These are phyloP conservation scores for Boletus rufocinnamomeus DNA, from an alignment of 768 basidiomycete genomes.

Conservation along the genomic window DNA sequence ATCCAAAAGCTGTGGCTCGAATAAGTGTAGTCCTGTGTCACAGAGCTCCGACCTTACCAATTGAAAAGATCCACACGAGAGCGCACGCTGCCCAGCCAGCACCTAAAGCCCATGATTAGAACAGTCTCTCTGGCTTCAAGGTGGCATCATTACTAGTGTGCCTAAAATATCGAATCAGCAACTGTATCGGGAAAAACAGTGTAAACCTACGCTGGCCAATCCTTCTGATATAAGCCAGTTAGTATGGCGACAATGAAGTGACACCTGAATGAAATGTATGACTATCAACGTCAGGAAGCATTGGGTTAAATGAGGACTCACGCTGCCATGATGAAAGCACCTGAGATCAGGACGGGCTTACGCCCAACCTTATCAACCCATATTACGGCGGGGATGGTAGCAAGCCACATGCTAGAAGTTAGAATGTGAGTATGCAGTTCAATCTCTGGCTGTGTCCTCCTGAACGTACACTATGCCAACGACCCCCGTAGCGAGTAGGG, in stretches of 20 bases:
- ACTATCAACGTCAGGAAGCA: constrained; percentile 17
- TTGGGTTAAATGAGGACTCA: constrained; percentile 32
- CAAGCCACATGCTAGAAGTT: constrained; percentile 60
- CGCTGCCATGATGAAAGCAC: constrained; percentile 71
- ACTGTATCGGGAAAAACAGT: background rate
- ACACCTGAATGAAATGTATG: constrained; percentile 45
- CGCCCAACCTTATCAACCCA: constrained; percentile 78
- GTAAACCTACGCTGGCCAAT: constrained; percentile 50
- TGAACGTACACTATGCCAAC: constrained; percentile 71
- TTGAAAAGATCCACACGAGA: constrained; percentile 75
- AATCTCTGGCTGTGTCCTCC: background rate
- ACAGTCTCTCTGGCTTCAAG: background rate
- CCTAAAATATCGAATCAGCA: background rate
- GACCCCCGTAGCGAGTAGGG: constrained; percentile 64
- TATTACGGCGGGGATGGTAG: constrained; percentile 81
- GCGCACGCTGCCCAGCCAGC: constrained; percentile 75
- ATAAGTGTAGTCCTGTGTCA: background rate
- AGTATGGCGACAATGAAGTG: constrained; percentile 72
- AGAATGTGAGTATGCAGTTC: background rate
- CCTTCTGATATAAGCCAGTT: constrained; percentile 55
- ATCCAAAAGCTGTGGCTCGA: constrained; percentile 55
- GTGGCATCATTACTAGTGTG: constrained; percentile 4
- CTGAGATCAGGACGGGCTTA: constrained; percentile 72
- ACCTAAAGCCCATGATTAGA: constrained; percentile 33
- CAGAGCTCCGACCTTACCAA: constrained; percentile 41